Percentiles rank a stretch among this genome's conserved stretches.
Conservation (phyloP, 352 stramenopile genomes). For the Globisporangium abappressorium region DNA sequence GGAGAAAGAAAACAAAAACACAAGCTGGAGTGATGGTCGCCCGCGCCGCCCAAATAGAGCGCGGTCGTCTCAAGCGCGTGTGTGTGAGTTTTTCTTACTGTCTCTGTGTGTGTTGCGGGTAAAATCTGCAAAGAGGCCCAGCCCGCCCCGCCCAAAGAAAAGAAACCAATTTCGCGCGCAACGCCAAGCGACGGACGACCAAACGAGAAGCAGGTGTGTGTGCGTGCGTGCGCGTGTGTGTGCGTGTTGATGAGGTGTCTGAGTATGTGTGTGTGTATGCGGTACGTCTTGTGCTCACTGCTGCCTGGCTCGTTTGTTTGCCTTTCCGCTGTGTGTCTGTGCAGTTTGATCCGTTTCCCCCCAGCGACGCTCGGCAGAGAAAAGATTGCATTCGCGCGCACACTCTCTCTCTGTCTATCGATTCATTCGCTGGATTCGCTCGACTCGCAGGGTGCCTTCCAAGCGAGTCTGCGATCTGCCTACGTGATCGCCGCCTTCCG, state of each 20-base stretch:
- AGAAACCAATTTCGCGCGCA: constrained; percentile 12
- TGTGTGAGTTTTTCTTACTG: background rate
- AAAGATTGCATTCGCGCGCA: constrained; percentile 4
- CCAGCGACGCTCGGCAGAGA: background rate
- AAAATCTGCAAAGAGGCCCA: background rate
- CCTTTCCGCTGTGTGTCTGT: background rate
- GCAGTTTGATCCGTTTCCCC: constrained; percentile 1
- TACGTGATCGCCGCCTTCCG: background rate
- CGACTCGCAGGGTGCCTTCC: background rate
- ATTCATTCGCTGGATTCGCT: background rate
- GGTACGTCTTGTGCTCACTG: background rate
- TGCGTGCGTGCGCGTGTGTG: background rate
- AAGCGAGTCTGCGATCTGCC: background rate
- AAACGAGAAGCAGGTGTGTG: constrained; percentile 4
- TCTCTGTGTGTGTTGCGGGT: background rate
- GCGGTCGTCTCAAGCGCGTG: background rate
- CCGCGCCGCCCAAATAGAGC: background rate
- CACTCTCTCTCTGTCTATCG: background rate
- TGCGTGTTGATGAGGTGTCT: background rate
- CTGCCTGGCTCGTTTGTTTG: background rate
- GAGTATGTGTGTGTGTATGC: background rate
- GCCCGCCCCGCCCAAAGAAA: background rate
- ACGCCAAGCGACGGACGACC: background rate
- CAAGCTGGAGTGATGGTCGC: background rate
- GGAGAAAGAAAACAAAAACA: background rate